Percentiles rank a stretch among this genome's conserved stretches.
phyloP scores from a whole-genome alignment of 495 filamentous ascomycete species.

The Opeltia flavorubescens region DNA sequence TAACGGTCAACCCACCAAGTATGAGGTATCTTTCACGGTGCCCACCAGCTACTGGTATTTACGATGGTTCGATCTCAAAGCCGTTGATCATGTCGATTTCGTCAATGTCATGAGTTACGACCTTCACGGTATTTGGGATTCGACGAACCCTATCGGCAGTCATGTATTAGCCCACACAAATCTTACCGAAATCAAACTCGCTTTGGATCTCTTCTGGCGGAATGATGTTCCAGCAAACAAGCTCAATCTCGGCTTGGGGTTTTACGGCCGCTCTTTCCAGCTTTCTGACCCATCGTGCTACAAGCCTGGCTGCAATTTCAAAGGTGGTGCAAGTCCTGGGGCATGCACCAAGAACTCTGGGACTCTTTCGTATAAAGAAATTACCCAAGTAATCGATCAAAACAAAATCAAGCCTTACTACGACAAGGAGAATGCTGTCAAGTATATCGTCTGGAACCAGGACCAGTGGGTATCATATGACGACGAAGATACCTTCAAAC shows the following conservation, averaged over 20 bases:
- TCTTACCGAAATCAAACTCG: conserved; percentile 37
- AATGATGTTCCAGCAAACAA: conserved; percentile 27
- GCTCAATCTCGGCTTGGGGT: conserved; percentile 34
- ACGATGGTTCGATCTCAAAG: conserved; percentile 25
- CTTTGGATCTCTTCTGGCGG: conserved; percentile 36
- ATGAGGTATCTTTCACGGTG: conserved; percentile 11
- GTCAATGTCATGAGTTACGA: conserved; percentile 40
- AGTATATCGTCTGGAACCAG: conserved; percentile 7
- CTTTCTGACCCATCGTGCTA: conserved; percentile 17
- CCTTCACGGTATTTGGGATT: conserved; percentile 22
- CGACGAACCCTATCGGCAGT: conserved; percentile 14
- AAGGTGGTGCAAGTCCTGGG: conserved; percentile 15
- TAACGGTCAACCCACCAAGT: conserved; percentile 9
- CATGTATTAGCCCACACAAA: conserved; percentile 36
- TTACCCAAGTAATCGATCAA: conserved; percentile 10
- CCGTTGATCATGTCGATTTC: conserved; percentile 24
- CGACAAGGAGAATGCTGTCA: conserved; percentile 19
- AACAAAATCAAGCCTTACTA: background rate
- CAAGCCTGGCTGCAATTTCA: conserved; percentile 19
- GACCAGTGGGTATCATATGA: background rate
- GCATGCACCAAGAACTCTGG: conserved; percentile 19
- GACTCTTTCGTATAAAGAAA: conserved; percentile 18
- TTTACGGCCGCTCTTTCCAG: conserved; percentile 35
- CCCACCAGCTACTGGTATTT: conserved; percentile 35
- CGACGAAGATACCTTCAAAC: background rate